Evolutionary conservation across 768 basidiomycete genomes (phyloP), one percentile per base, ranked within the genome.

Genomic region (Amanita rimosa): DNA sequence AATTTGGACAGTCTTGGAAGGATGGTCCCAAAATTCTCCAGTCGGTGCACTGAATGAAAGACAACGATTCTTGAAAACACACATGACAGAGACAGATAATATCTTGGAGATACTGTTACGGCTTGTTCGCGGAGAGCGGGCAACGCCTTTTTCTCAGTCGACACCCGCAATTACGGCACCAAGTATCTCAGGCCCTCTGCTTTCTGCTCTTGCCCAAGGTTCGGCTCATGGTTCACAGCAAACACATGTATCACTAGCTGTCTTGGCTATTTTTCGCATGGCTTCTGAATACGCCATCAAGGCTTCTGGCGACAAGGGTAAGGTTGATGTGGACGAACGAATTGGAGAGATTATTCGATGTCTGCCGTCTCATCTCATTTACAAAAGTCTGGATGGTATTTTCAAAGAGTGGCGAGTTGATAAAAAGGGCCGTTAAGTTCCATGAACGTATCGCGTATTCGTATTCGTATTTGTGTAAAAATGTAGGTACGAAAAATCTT

Each of bases 211-310:
- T 43, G 69, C 78, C 4, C 79, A 76, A n/a, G 79, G 80, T 36
- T 86, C 89, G 3, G 78, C 87, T 10, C 89, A 92, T 58, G 83
- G 81, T 16, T 72, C 79, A 35, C 89, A 94, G 58, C 95, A 99
- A 67, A 97, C 93, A 1, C 93, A 94, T 55, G 86, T 95, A 19
- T 90, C 90, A 7, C 76, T 98, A 27, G 93, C 94, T 7, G 87
- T 98, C 9, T 71, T 98, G 44, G 91, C 93, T 11, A 78, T 98
- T 64, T 92, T 91, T 68, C 75, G 86, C 21, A 78, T 97, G 70
- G 71, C 85, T 5, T 69, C 83, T 44, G 90, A 92, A 55, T 92
- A 83, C 60, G 92, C 91, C 5, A 70, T 74, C 60, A 83, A 81
- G 59, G 83, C 82, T 29, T 63, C 60, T 19, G 84, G 73, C 44